Percentiles rank a stretch among this genome's conserved stretches.
Conservation (phyloP, 23 red algal species). For the Porphyridium purpureum region DNA sequence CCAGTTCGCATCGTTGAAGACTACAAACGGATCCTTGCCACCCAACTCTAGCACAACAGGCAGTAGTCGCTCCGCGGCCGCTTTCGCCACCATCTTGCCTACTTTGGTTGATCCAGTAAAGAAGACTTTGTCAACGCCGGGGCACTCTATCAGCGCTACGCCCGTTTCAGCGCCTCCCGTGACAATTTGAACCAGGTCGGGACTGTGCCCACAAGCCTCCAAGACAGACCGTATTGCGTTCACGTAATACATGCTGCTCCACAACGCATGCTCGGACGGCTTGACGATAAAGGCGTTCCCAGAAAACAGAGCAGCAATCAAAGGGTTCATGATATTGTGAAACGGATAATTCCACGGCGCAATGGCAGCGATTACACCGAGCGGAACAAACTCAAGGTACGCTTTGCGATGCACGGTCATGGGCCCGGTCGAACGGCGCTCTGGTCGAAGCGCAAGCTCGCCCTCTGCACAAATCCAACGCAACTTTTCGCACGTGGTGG, state of each 20-base stretch:
- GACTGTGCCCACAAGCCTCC: conserved; percentile 34
- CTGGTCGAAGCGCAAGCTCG: conserved; percentile 42
- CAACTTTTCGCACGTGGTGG: conserved; percentile 87
- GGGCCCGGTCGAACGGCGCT: conserved; percentile 54
- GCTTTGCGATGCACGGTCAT: conserved; percentile 59
- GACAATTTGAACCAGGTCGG: conserved; percentile 57
- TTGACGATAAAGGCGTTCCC: conserved; percentile 91
- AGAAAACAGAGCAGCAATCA: conserved; percentile 68
- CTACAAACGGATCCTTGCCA: conserved; percentile 82
- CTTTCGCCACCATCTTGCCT: conserved; percentile 46
- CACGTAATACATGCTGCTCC: conserved; percentile 43
- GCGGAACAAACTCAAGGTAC: conserved; percentile 61
- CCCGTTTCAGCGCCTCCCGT: conserved; percentile 40
- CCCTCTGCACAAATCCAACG: conserved; percentile 73
- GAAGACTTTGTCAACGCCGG: conserved; percentile 72
- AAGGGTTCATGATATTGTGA: conserved; percentile 91
- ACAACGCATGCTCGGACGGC: conserved; percentile 61
- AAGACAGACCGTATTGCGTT: conserved; percentile 35
- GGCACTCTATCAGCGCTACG: conserved; percentile 35
- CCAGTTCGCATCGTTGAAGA: conserved; percentile 65
- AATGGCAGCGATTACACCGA: conserved; percentile 90
- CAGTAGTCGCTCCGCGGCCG: conserved; percentile 49
- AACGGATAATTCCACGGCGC: conserved; percentile 99
- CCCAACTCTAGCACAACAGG: conserved; percentile 81
- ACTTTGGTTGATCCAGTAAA: conserved; percentile 87